A percentile compares a stretch with the other conserved stretches of the same genome.
Evolutionary conservation across 805 yeast species (phyloP).

Genomic region (Torulaspora indica): DNA sequence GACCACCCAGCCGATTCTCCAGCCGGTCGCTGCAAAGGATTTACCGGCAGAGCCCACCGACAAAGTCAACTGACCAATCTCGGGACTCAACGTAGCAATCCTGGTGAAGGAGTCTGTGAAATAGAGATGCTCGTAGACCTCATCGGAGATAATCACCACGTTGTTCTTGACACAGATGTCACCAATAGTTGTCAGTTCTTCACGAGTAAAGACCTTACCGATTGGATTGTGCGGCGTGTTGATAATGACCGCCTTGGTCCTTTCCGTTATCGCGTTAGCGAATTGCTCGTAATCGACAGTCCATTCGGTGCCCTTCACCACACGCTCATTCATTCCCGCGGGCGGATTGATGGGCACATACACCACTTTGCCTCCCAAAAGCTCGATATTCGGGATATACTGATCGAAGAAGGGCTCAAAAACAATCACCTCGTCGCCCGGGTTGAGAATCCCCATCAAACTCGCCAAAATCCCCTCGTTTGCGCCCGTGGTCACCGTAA

Average conservation of each 20-base stretch:
- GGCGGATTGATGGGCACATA: conserved; percentile 88
- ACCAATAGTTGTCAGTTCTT: conserved; percentile 73
- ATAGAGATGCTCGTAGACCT: conserved; percentile 88
- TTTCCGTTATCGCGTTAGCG: conserved; percentile 61
- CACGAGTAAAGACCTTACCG: conserved; percentile 79
- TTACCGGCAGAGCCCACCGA: conserved; percentile 98
- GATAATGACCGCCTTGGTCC: conserved; percentile 80
- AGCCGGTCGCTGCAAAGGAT: conserved; percentile 97
- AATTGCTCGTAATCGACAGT: conserved; percentile 72
- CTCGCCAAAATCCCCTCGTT: conserved; percentile 89
- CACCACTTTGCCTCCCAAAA: conserved; percentile 88
- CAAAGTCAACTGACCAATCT: conserved; percentile 69
- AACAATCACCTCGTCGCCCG: conserved; percentile 93
- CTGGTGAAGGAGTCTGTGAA: conserved; percentile 67
- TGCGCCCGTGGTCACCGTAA: conserved; percentile 91
- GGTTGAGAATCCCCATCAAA: conserved; percentile 75
- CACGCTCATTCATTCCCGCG: conserved; percentile 53
- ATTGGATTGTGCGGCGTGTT: conserved; percentile 97
- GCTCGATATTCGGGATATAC: conserved; percentile 87
- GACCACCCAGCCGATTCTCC: conserved; percentile 96
- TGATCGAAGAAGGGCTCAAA: conserved; percentile 97
- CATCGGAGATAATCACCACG: conserved; percentile 80
- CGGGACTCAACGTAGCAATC: conserved; percentile 78
- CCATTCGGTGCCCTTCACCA: conserved; percentile 84
- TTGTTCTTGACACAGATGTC: conserved; percentile 80